Evolutionary conservation across 179 eudicot species (phyloP).

Genomic region (Spergularia azorica): DNA sequence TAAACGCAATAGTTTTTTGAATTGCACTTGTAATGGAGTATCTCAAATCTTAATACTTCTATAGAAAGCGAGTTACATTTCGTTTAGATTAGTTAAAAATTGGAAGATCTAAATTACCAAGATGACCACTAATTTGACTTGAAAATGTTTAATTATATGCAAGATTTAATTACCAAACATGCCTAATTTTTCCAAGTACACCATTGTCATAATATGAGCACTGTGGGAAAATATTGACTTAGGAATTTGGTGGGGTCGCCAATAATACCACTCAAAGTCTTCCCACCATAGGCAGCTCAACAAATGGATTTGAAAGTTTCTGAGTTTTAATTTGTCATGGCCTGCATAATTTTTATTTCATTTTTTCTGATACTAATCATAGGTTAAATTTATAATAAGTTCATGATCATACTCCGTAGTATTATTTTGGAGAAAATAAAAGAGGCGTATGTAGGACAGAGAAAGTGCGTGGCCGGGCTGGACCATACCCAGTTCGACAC

Average conservation of each 20-base stretch:
- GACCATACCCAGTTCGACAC: constrained; percentile 28
- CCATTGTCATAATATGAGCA: too few species aligned
- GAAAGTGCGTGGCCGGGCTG: constrained; percentile 35
- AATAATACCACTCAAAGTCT: neutral
- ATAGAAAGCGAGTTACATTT: too few species aligned
- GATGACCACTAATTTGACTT: too few species aligned
- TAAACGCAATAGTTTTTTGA: neutral
- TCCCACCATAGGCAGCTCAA: neutral
- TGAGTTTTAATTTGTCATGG: neutral
- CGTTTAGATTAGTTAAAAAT: too few species aligned
- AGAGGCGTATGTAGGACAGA: constrained; percentile 2
- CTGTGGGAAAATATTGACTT: neutral
- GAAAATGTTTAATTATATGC: neutral
- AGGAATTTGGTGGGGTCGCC: neutral
- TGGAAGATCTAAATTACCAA: too few species aligned
- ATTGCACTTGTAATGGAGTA: neutral
- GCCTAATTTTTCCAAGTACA: too few species aligned
- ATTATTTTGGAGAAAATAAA: neutral
- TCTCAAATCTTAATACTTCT: neutral
- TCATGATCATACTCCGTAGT: too few species aligned
- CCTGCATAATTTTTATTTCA: neutral
- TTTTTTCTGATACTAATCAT: neutral
- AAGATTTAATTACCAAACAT: too few species aligned
- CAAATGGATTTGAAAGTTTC: constrained; percentile 5
- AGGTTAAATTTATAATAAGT: too few species aligned